These are phyloP conservation scores for Diaporthe sp. DNA, from an alignment of 2,329 filamentous ascomycete genomes.

Conservation along the genomic window DNA sequence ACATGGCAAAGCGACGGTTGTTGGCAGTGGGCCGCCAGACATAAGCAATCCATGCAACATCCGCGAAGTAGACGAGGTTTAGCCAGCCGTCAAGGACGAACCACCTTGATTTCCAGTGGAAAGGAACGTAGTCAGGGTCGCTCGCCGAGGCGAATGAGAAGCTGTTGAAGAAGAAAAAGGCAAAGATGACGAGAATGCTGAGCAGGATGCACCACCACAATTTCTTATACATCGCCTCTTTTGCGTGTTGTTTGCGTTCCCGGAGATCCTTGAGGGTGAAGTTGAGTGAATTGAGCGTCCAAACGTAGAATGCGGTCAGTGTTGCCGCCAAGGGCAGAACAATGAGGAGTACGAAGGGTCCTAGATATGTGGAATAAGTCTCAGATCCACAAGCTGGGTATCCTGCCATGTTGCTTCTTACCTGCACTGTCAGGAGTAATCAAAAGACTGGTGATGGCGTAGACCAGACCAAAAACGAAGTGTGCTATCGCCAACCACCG, in stretches of 20 bases:
- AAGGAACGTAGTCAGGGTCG: slow-evolving; percentile 91
- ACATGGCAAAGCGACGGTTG: slow-evolving; percentile 98
- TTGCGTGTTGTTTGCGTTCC: slow-evolving; percentile 92
- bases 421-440: slow-evolving; percentile 89
- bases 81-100: slow-evolving; percentile 98
- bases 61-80: slow-evolving; percentile 94
- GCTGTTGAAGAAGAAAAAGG: slow-evolving; percentile 98
- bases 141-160: slow-evolving; percentile 90
- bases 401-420: slow-evolving; percentile 51
- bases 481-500: slow-evolving; percentile 91
- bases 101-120: slow-evolving; percentile 98
- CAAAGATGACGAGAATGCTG: slow-evolving; percentile 96
- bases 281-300: slow-evolving; percentile 96
- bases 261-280: slow-evolving; percentile 96
- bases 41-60: slow-evolving; percentile 94
- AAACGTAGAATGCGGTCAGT: slow-evolving; percentile 96
- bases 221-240: slow-evolving; percentile 96
- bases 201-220: slow-evolving; percentile 97
- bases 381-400: neutral
- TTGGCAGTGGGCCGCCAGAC: slow-evolving; percentile 97
- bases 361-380: slow-evolving; percentile 54
- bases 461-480: slow-evolving; percentile 95
- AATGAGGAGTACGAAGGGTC: slow-evolving; percentile 91
- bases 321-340: slow-evolving; percentile 93
- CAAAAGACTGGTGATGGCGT: slow-evolving; percentile 89